Base-by-base conservation (phyloP, 2,329 filamentous ascomycete genomes). In the Nothopassalora personata region DNA sequence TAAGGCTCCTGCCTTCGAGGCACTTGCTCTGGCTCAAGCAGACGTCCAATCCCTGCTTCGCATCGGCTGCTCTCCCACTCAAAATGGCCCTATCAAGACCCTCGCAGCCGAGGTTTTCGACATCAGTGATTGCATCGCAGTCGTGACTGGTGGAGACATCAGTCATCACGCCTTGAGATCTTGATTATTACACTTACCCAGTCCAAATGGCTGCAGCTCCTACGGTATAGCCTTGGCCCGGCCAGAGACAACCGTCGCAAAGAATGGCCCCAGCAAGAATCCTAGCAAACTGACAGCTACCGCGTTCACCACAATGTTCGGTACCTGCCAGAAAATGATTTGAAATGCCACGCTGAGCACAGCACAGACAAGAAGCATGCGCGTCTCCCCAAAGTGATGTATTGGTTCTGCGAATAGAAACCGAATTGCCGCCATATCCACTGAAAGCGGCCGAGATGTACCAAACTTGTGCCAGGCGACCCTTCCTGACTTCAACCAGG, bases 361-460 rank as follows among this genome's bases (percentile, higher is more conserved):
- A 30, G 77, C 77, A 53, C 85, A 87, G 0, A 81, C 46, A 1
- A 84, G 73, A 0, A 86, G 69, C 82, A 86, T 86, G 4, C 76
- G 74, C 18, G 80, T 75, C 62, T 86, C 82, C 0, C 85, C 85
- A 18, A 80, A 79, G 0, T 83, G 54, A 43, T 57, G 60, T 15
- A 58, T 58, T 6, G 60, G 58, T 52, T 63, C 60, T 19, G 60
- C 60, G n/a, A 62, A 33, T 1, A 60, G 45, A 18, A 62, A 60
- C 4, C 57, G 57, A 75, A 84, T 84, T 0, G 86, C 75, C 3
- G 86, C 75, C 0, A 76, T 75, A 0, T 85, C 85, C 84, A 50
- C 79, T 84, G 64, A 82, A 83, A 3, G 83, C 84, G 0, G 84
- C 81, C 0, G 84, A 81, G 0, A 88, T 80, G 54, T 87, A 88